Conservation (phyloP, 495 filamentous ascomycete species). For the Melanomma pulvis-pyrius region DNA sequence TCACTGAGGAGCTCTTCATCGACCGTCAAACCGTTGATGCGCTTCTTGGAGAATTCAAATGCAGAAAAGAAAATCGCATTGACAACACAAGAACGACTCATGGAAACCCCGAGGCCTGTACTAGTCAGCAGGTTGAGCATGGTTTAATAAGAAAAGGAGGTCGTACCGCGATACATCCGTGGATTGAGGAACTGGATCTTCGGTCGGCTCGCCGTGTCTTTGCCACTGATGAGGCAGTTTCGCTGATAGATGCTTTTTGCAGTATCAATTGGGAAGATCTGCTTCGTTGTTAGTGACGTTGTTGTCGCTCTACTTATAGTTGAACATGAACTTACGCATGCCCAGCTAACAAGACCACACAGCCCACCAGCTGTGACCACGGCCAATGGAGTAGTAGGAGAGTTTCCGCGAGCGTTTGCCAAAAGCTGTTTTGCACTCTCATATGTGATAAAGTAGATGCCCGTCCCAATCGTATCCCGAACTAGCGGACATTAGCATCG, state of each 20-base stretch:
- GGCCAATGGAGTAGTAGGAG: conserved; percentile 70
- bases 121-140: conserved; percentile 23
- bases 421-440: conserved; percentile 86
- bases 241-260: conserved; percentile 83
- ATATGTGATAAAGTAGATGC: conserved; percentile 89
- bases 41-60: conserved; percentile 76
- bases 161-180: conserved; percentile 66
- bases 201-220: conserved; percentile 60
- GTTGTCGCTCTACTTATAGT: background rate
- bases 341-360: conserved; percentile 82
- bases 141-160: background rate
- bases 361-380: conserved; percentile 74
- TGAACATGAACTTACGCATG: conserved; percentile 59
- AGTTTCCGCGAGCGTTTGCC: conserved; percentile 69
- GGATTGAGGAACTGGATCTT: conserved; percentile 73
- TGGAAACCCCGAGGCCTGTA: conserved; percentile 73
- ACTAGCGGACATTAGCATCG: conserved; percentile 47
- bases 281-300: conserved; percentile 12
- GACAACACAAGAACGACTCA: conserved; percentile 70
- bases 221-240: conserved; percentile 70
- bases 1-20: conserved; percentile 37
- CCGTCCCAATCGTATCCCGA: conserved; percentile 86
- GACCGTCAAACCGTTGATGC: conserved; percentile 61
- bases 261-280: conserved; percentile 78
- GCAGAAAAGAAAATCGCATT: conserved; percentile 81